Base-by-base conservation (phyloP, 148 eudicot species). In the Limonium bicolor region DNA sequence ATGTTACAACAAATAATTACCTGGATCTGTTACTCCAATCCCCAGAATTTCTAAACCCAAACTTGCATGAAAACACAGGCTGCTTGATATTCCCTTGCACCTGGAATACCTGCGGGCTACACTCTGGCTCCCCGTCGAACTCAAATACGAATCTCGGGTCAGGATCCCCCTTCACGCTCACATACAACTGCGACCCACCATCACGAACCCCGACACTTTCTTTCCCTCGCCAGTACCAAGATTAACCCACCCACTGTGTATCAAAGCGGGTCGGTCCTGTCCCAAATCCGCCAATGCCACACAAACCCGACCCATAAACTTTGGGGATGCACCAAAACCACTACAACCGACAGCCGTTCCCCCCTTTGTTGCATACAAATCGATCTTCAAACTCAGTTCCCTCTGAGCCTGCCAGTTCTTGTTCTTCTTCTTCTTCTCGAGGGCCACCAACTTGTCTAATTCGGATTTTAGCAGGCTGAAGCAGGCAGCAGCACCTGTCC, bases 31-130 rank as follows among this genome's bases (percentile, higher is more conserved):
- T 58, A 48, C 54, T 68, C 36, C 73, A 58, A 2, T 88, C 94
- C 11, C 66, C 69, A 36, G 73, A 48, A 17, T 62, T 74, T 37
- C 90, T 65, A 54, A 72, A 73, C 24, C 99, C 51, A 55, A 92
- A 81, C 47, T 78, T 80, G 72, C 95, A 85, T 36, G 93, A 68
- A 24, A 92, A 92, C 54, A 85, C 94, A 12, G 95, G 94, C 48
- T 92, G 99, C 41, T 65, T 50, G 27, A 67, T 61, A 57, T 61
- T 78, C 38, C 95, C 95, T 55, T 85, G 80, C 3, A 85, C 83
- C 54, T 81, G 94, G 68, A 81, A 85, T 4, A 92, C 86, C 37
- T 92, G 99, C 1, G 99, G 99, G 34, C 94, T 81, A 28, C 99
- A 81, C 55, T 85, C 94, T 0, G 99, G 94, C 26, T 85, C 90